Evolutionary conservation across 345 rosid genomes (phyloP), one percentile per base, ranked within the genome.

Genomic region (Acer campestre): DNA sequence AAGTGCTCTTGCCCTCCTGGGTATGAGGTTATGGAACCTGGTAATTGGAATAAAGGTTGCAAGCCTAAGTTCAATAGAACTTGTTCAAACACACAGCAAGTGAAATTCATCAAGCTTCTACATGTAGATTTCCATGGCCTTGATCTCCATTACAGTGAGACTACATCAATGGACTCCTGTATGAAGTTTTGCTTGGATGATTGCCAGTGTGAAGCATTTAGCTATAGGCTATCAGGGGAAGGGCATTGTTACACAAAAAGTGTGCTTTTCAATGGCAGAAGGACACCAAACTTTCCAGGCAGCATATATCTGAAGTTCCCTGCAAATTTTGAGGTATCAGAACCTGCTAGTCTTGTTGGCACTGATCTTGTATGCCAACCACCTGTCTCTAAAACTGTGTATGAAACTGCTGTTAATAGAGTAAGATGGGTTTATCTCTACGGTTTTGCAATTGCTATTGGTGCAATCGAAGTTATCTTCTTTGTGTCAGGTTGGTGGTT

Each of bases 1-100:
- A 84, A 83, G 55, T 86, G 91, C 59, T 75, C 87, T 0, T 88
- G 91, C 71, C 88, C 85, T 27, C 88, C 87, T 6, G 85, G 88
- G 6, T 84, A 84, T 23, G 82, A 81, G 75, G 48, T 49, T 44
- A 31, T 38, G 10, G 82, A 85, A 6, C 79, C 77, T 0, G 69
- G 70, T 16, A 70, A 83, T 27, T 84, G 89, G 89, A 76, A 66
- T 70, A 67, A 79, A 70, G 90, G 89, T 14, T 89, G 92, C 86
- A 81, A 84, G 70, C 85, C 84, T 12, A 75, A n/a, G 78, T 79
- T 88, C 71, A 67, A 55, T 6, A 18, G 11, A 70, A 49, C 69
- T 8, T 85, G 86, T 74, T 75, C 79, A 12, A 12, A 23, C 40
- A 23, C 40, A 11, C 65, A 14, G 68, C 69, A 67, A 42, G 46